Base-by-base conservation (phyloP, 2,329 filamentous ascomycete genomes). In the Annulohypoxylon truncatum region DNA sequence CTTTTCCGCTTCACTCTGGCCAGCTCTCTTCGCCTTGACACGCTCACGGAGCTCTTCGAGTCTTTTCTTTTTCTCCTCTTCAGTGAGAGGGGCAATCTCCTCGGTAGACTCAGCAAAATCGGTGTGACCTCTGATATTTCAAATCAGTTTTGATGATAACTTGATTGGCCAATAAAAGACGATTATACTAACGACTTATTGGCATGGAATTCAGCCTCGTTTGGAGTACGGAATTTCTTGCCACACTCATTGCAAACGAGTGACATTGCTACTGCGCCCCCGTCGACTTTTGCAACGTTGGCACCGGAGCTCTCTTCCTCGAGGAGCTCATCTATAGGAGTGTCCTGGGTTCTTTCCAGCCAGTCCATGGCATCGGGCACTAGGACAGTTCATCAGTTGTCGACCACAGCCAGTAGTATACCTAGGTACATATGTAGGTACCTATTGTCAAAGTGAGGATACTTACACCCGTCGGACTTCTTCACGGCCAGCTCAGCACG, bases 91-190 rank as follows among this genome's bases (percentile, higher is more conserved):
- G 2, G 92, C 91, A 71, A 99, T 90, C 76, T 96, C 94, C 74
- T 98, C 95, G 3, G 92, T 95, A 0, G 94, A 97, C 78, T 99
- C 94, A 18, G 92, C 87, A 77, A 99, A 99, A 79, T 97, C 92
- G 48, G 90, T 88, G 79, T 99, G 96, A 51, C 93, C 92, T 7
- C 89, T 92, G 38, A 18, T 8, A 22, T 10, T 8, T 20, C 22
- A 8, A 7, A 24, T 50, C n/a, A 53, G n/a, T 46, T 29, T 24
- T 24, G 20, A n/a, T 7, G 26, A 13, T 12, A 26, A 15, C 8
- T 6, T 18, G 10, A 12, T 29, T 10, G 40, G 40, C 7, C 6
- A 31, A 22, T 29, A 31, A 35, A 29, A 10, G 42, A 12, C 8
- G 31, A 24, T 18, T 40, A 57, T 35, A 79, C 86, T 67, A 77